phyloP scores from a whole-genome alignment of 1,139 yeast species.

The Taiozyma sp. region DNA sequence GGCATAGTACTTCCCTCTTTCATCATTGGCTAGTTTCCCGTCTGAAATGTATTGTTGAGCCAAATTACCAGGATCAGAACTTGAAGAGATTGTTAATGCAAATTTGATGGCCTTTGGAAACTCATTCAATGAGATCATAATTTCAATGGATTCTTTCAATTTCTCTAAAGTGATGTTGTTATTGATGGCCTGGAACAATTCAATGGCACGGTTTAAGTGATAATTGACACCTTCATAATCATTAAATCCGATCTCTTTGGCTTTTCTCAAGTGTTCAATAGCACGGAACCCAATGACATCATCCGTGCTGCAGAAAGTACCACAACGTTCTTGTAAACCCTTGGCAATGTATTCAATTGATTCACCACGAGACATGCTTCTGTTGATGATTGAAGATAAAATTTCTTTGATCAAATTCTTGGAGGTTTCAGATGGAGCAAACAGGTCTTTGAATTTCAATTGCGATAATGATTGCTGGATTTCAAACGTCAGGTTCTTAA shows the following conservation, averaged over 20 bases:
- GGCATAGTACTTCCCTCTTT: slow-evolving; percentile 37
- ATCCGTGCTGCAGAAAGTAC: slow-evolving; percentile 89
- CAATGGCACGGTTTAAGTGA: slow-evolving; percentile 70
- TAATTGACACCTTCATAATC: slow-evolving; percentile 68
- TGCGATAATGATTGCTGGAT: slow-evolving; percentile 64
- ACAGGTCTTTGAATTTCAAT: slow-evolving; percentile 67
- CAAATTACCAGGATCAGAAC: slow-evolving; percentile 54
- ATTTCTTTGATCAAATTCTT: slow-evolving; percentile 78
- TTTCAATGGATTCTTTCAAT: slow-evolving; percentile 72
- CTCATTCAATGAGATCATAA: slow-evolving; percentile 71
- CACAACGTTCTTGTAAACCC: slow-evolving; percentile 87
- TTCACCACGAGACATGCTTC: slow-evolving; percentile 86
- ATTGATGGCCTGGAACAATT: slow-evolving; percentile 73
- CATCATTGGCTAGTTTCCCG: slow-evolving; percentile 43
- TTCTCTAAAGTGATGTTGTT: slow-evolving; percentile 75
- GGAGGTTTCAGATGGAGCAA: slow-evolving; percentile 58
- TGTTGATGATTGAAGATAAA: slow-evolving; percentile 81
- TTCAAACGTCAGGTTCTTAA: slow-evolving; percentile 60
- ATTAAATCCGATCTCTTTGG: slow-evolving; percentile 64
- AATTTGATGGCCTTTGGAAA: slow-evolving; percentile 86
- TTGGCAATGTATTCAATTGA: slow-evolving; percentile 88
- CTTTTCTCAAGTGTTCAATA: slow-evolving; percentile 82
- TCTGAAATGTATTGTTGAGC: slow-evolving; percentile 50
- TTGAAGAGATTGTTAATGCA: slow-evolving; percentile 69
- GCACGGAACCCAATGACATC: slow-evolving; percentile 95